Evolutionary conservation across 2,329 filamentous ascomycete species (phyloP).

Genomic region (Alternaria postmessia): DNA sequence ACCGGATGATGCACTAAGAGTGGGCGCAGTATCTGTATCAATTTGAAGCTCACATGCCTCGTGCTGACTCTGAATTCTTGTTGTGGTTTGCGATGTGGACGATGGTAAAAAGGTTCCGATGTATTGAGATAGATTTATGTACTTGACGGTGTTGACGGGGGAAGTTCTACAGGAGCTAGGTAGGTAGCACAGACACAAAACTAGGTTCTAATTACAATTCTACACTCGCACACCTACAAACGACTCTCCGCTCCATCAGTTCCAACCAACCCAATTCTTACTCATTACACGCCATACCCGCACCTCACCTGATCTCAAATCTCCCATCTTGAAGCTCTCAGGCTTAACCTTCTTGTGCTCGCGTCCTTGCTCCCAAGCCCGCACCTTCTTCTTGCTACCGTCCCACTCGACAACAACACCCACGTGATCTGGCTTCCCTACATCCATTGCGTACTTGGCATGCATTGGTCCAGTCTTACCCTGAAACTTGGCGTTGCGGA

Average conservation of each 20-base stretch:
- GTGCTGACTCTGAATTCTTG: no score
- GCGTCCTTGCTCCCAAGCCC: constrained; percentile 92
- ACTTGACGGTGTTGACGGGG: background rate
- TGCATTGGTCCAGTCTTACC: constrained; percentile 96
- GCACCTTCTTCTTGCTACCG: constrained; percentile 96
- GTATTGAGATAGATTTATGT: background rate
- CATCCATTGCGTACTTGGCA: constrained; percentile 87
- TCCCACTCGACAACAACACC: constrained; percentile 96
- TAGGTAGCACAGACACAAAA: background rate
- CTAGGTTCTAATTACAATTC: constrained; percentile 5
- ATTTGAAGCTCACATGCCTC: no score
- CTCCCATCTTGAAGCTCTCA: constrained; percentile 93
- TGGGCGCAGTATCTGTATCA: no score
- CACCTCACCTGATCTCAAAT: constrained; percentile 91
- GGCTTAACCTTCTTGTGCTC: constrained; percentile 93
- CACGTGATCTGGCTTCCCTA: constrained; percentile 88
- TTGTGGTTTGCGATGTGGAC: background rate
- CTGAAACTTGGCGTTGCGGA: constrained; percentile 93
- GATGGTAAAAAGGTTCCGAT: background rate
- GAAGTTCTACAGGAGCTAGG: background rate
- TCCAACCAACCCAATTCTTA: constrained; percentile 89
- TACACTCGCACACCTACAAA: background rate
- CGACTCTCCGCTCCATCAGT: background rate
- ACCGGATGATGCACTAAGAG: no score
- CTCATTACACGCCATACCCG: constrained; percentile 98